Conservation (phyloP, 2,329 filamentous ascomycete genomes). For the Ophiocordyceps camponoti-rufipedis region DNA sequence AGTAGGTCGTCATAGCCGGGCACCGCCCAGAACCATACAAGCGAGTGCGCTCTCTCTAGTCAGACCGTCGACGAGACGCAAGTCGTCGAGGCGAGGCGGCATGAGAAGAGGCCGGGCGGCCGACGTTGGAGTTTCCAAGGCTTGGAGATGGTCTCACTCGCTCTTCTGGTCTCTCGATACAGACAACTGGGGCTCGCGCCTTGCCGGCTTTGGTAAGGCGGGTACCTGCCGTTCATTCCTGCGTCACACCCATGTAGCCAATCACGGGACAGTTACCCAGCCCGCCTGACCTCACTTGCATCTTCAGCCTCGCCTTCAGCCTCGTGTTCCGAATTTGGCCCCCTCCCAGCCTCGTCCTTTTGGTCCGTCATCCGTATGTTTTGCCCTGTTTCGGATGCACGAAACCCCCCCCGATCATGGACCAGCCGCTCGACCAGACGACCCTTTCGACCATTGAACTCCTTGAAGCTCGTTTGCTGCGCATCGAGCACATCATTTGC, state of each 20-base stretch:
- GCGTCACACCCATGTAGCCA: no score
- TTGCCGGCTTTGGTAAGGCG: not conserved
- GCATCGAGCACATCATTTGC: slow-evolving; percentile 40
- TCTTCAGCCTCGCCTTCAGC: not conserved
- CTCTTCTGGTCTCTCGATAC: no score
- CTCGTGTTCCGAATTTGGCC: not conserved
- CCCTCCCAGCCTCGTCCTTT: not conserved
- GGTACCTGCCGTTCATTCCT: no score
- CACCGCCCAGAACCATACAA: not conserved
- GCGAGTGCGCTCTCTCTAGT: not conserved
- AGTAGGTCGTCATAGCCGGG: slow-evolving; percentile 35
- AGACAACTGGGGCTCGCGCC: not conserved
- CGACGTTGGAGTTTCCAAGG: not conserved
- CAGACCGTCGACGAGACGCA: not conserved
- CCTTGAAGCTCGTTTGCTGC: slow-evolving; percentile 38
- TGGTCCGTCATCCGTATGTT: not conserved
- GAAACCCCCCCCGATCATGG: slow-evolving; percentile 8
- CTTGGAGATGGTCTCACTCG: not conserved
- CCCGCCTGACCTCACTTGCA: no score
- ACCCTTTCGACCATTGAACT: slow-evolving; percentile 35
- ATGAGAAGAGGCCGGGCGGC: not conserved
- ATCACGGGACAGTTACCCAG: no score
- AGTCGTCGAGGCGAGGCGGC: not conserved
- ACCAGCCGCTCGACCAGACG: slow-evolving; percentile 27
- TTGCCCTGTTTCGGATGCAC: not conserved